Conservation (phyloP, 169 alveolate species). For the Plasmodium billcollinsi region DNA sequence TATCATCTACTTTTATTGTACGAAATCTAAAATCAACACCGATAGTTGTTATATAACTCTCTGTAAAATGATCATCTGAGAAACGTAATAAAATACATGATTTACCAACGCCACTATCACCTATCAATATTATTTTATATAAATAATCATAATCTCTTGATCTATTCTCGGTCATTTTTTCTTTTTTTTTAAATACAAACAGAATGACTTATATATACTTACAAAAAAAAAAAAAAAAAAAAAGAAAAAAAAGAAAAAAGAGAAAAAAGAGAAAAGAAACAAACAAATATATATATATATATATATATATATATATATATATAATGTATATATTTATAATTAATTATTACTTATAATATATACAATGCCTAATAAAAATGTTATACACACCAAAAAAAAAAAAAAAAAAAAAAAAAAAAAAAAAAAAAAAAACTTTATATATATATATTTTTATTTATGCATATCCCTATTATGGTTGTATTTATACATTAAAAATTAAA, state of each 20-base stretch:
- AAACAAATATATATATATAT: not conserved
- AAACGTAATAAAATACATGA: slow-evolving; percentile 96
- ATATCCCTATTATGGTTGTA: too few relatives aligned
- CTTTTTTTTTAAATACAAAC: not conserved
- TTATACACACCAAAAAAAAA: too few relatives aligned
- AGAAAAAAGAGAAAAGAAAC: not conserved
- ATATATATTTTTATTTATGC: too few relatives aligned
- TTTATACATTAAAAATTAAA: too few relatives aligned
- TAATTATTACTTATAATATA: too few relatives aligned
- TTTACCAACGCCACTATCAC: slow-evolving; percentile 99
- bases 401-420: too few relatives aligned
- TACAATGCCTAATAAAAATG: too few relatives aligned
- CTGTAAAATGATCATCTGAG: slow-evolving; percentile 93
- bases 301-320: not conserved
- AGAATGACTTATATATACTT: not conserved
- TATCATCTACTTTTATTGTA: slow-evolving; percentile 93
- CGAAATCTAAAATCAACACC: slow-evolving; percentile 94
- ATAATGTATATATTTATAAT: not conserved
- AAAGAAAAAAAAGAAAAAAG: not conserved
- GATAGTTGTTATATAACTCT: slow-evolving; percentile 91
- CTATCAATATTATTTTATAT: slow-evolving; percentile 97
- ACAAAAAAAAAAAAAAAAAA: not conserved
- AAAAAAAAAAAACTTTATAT: too few relatives aligned
- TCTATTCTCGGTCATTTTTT: slow-evolving; percentile 37
- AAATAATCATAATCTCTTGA: slow-evolving; percentile 91